Evolutionary conservation across 2,329 filamentous ascomycete genomes (phyloP).

Genomic region (Fusarium musae): DNA sequence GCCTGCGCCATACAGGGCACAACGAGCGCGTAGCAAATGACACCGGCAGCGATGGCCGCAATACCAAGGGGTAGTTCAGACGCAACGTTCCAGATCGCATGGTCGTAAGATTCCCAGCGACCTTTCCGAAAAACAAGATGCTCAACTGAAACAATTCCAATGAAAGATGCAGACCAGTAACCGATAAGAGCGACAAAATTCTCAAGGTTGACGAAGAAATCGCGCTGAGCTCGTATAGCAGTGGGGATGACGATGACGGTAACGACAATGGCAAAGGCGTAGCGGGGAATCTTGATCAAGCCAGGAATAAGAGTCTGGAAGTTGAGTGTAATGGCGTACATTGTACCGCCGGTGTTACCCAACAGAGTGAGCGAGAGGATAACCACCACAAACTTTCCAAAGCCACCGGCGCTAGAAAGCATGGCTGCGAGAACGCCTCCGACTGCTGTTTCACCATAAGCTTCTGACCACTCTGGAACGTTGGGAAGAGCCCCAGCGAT

Average conservation of each 20-base stretch:
- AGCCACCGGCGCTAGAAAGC: conserved; percentile 66
- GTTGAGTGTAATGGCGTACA: conserved; percentile 72
- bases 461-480: conserved; percentile 63
- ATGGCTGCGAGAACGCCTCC: conserved; percentile 70
- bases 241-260: conserved; percentile 70
- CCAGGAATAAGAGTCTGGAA: conserved; percentile 70
- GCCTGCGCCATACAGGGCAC: conserved; percentile 70
- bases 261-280: conserved; percentile 66
- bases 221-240: conserved; percentile 63
- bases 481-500: conserved; percentile 69
- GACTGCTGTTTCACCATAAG: conserved; percentile 63
- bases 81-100: conserved; percentile 60
- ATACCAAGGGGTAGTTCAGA: conserved; percentile 57
- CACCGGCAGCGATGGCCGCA: conserved; percentile 58
- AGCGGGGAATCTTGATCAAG: conserved; percentile 65
- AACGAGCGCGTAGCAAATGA: conserved; percentile 62
- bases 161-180: conserved; percentile 68
- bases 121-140: conserved; percentile 60
- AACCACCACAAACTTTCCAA: conserved; percentile 71
- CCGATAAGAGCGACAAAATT: conserved; percentile 68
- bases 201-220: conserved; percentile 67
- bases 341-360: conserved; percentile 68
- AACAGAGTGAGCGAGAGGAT: conserved; percentile 67
- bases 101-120: conserved; percentile 58
- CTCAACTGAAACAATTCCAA: conserved; percentile 61